A percentile compares a stretch with the other conserved stretches of the same genome.
Conservation (phyloP, 305 asterid species). For the Fraxinus velutina region DNA sequence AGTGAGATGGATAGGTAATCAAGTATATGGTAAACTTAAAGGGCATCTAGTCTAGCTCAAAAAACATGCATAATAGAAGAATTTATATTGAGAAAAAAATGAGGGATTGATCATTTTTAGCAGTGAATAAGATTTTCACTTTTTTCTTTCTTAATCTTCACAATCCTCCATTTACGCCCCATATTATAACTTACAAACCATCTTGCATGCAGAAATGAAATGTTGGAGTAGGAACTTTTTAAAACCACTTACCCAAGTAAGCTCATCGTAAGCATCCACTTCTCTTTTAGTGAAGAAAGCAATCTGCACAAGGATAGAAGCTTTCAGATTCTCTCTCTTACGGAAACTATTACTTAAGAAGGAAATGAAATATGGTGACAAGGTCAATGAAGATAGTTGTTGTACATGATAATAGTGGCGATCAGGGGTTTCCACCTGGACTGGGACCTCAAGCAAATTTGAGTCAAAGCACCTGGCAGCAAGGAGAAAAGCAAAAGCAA, state of each 20-base stretch:
- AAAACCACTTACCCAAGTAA: constrained; percentile 66
- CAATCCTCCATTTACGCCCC: background rate
- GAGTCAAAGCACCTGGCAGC: constrained; percentile 64
- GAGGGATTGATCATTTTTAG: background rate
- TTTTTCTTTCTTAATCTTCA: background rate
- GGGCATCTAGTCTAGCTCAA: background rate
- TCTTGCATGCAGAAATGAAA: background rate
- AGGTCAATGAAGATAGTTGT: background rate
- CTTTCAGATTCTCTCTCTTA: background rate
- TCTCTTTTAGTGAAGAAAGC: constrained; percentile 78
- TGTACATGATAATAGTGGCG: constrained; percentile 79
- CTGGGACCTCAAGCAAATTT: constrained; percentile 75
- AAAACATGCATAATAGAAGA: background rate
- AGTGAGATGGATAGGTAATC: background rate
- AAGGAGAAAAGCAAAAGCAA: constrained; percentile 9
- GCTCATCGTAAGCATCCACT: constrained; percentile 67
- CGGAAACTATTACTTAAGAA: background rate
- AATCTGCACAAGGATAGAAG: constrained; percentile 39
- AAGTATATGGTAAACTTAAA: background rate
- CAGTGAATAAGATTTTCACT: background rate
- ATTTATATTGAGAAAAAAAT: background rate
- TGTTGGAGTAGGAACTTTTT: background rate
- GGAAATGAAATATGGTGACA: background rate
- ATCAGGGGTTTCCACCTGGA: constrained; percentile 81
- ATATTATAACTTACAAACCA: background rate